Evolutionary conservation across 2,329 filamentous ascomycete genomes (phyloP), one percentile per base, ranked within the genome.

Genomic region (Alternaria hordeiaustralica): DNA sequence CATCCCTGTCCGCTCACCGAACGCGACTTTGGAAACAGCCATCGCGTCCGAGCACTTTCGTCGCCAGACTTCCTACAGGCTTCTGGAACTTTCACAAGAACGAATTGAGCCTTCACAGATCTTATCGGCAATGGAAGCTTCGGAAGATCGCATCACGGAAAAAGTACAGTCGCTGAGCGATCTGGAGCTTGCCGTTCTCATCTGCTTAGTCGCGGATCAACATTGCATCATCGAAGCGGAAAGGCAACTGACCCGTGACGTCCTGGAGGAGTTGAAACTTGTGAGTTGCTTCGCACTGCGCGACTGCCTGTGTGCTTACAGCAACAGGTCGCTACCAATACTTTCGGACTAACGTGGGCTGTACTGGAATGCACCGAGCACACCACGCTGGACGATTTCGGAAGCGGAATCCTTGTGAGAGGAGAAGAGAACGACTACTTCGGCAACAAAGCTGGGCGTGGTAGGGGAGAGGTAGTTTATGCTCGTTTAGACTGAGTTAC

Each of bases 201-300:
- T 97, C 55, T 94, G 91, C 76, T 87, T 98, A 55, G 86, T 94
- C 66, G 89, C 90, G 63, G 87, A 90, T 69, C 92, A 97, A 79
- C 94, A 98, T 79, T 97, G 93, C 82, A 89, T 98, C 71, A 89
- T 98, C 75, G 91, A 93, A 80, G 92, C 92, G 15, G 87, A 89
- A 3, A 78, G 82, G 5, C 82, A 87, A 36, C 82, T 84, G 56
- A 81, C 95, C 60, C 85, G 91, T 78, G 86, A 89, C 68, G 84
- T 97, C n/a, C 85, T 90, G 46, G 85, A 88, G 56, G 93, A 97
- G 79, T 83, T 97, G 21, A 86, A 88, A 66, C 82, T 96, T 75
- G 91, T 93, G 81, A 44, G 75, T 64, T n/a, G 12, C n/a, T 43
- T 36, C 21, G 11, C 12, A 41, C 2, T 25, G 61, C 23, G 12